A percentile compares a stretch with the other conserved stretches of the same genome.
phyloP scores from a whole-genome alignment of 1,284 basidiomycete genomes.

The Apiotrichum mycotoxinovorans region DNA sequence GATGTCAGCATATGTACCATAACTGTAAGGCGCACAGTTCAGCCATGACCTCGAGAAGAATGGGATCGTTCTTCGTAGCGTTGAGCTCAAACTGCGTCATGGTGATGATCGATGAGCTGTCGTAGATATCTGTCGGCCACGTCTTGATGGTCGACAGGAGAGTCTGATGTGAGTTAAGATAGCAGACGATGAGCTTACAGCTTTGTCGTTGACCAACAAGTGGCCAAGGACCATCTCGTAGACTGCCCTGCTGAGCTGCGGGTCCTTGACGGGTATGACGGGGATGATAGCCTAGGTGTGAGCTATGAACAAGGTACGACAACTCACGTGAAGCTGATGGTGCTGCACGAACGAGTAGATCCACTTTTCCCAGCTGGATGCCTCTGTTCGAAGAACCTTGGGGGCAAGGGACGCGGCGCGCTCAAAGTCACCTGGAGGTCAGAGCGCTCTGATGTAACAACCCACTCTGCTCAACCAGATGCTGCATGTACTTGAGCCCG shows the following conservation, averaged over 20 bases:
- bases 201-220: conserved; percentile 72
- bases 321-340: conserved; percentile 67
- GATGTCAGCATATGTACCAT: background rate
- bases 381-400: conserved; percentile 76
- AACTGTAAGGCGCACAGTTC: conserved; percentile 58
- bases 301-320: background rate
- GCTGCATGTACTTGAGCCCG: conserved; percentile 76
- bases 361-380: conserved; percentile 88
- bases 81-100: conserved; percentile 81
- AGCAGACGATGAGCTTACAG: conserved; percentile 53
- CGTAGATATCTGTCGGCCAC: conserved; percentile 91
- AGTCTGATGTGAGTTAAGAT: conserved; percentile 52
- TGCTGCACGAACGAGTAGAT: conserved; percentile 87
- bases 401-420: conserved; percentile 83
- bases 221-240: conserved; percentile 95
- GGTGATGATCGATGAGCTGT: conserved; percentile 77
- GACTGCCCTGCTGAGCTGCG: conserved; percentile 74
- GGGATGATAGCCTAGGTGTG: conserved; percentile 73
- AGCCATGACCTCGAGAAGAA: conserved; percentile 87
- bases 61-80: conserved; percentile 57
- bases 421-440: conserved; percentile 62
- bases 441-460: conserved; percentile 8
- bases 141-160: conserved; percentile 73
- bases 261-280: conserved; percentile 75
- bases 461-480: conserved; percentile 70